Conservation (phyloP, 495 filamentous ascomycete species). For the Aspergillus bridgeri region DNA sequence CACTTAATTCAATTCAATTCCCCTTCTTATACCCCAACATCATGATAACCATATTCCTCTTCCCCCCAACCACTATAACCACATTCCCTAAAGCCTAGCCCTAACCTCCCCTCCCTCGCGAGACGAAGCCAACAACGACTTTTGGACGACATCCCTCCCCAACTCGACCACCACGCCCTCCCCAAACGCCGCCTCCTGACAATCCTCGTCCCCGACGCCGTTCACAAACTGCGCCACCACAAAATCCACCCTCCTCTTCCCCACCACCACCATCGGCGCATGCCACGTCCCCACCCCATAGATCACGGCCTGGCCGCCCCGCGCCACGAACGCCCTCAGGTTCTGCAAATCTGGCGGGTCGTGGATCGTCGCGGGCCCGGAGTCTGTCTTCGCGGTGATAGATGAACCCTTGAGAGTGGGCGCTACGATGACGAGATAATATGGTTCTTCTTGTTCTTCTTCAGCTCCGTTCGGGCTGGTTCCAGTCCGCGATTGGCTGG, state of each 20-base stretch:
- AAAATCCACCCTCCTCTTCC: slow-evolving; percentile 67
- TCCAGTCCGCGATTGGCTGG: slow-evolving; percentile 29
- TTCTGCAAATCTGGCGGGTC: slow-evolving; percentile 73
- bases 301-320: slow-evolving; percentile 79
- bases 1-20: background rate
- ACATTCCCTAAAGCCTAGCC: background rate
- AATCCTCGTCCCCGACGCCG: slow-evolving; percentile 80
- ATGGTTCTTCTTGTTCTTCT: slow-evolving; percentile 26
- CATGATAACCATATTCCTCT: background rate
- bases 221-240: slow-evolving; percentile 87
- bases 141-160: slow-evolving; percentile 13
- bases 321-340: slow-evolving; percentile 74
- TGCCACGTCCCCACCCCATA: slow-evolving; percentile 95
- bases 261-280: slow-evolving; percentile 92
- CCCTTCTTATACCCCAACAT: background rate
- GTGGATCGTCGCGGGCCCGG: slow-evolving; percentile 28
- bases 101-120: slow-evolving; percentile 32
- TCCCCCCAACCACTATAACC: background rate
- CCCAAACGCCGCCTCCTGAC: slow-evolving; percentile 70
- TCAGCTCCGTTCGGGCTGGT: background rate
- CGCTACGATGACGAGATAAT: slow-evolving; percentile 88
- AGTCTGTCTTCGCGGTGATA: slow-evolving; percentile 31
- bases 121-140: too few species aligned
- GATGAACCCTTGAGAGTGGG: slow-evolving; percentile 52
- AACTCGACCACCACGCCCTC: slow-evolving; percentile 38